Evolutionary conservation across 2,329 filamentous ascomycete genomes (phyloP), one percentile per base, ranked within the genome.

Genomic region (Stachybotrys chartarum): DNA sequence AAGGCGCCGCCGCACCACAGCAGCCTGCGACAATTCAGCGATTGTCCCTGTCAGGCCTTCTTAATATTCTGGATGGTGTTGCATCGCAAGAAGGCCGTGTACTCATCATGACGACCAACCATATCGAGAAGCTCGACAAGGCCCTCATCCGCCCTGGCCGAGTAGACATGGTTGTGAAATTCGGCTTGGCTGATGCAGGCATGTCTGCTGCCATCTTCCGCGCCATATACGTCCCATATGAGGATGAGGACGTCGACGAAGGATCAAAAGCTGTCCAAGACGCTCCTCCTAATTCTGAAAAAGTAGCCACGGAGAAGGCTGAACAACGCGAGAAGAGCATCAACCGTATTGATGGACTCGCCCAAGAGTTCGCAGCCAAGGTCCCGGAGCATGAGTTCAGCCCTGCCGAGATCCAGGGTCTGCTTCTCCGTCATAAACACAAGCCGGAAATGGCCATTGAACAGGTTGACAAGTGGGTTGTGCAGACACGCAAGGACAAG

Each of bases 51-150:
- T 91, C 88, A 0, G 88, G 88, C 0, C 76, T 94, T 2, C 81
- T 94, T 51, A 94, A 94, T 69, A 87, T 89, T 50, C 85, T 94
- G 46, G 89, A 95, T 61, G 88, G 90, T 45, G 82, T 85, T 7
- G 81, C 81, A 17, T 83, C 81, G 8, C 81, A 84, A 59, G 83
- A 86, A 63, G 82, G 82, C 7, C 78, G 82, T n/a, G 75, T 85
- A 6, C 74, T 85, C 14, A 79, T 85, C 66, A 85, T 85, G 82
- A 85, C 82, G 3, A 85, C 82, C n/a, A 85, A 85, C 61, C 81
- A 84, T 65, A 54, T 83, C 0, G 81, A 85, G 58, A 82, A 81
- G 63, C 75, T 85, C 8, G 82, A 85, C 70, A 79, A 79, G 58
- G 83, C 83, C 0, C 74, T 86, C 17, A 83, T 85, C 58, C 81